Base-by-base conservation (phyloP, 2,329 filamentous ascomycete genomes). In the Diplocarpon rosae region DNA sequence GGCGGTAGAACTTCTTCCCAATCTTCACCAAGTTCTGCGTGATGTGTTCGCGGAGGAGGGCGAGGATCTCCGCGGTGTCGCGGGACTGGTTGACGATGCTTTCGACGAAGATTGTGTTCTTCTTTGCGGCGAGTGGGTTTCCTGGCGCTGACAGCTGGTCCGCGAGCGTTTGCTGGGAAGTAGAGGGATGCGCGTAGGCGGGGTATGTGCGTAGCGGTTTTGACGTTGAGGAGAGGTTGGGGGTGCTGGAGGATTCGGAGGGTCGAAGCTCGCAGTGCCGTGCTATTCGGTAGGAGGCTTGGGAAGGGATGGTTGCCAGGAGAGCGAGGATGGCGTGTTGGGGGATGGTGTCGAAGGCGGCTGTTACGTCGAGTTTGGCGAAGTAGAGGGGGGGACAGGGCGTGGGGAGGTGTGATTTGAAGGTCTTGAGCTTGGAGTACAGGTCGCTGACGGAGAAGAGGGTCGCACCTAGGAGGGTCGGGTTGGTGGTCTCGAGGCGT, bases 281-380 rank as follows among this genome's bases (percentile, higher is more conserved):
- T 7, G 73, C 72, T 38, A 93, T 72, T 7, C 73, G 71, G 59
- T 98, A 98, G 16, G 68, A 66, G 2, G 71, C 63, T 46, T 83
- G 67, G 11, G 66, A 67, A 51, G 63, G 76, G 52, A 74, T 77
- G 42, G 59, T 79, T 46, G 52, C 63, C 51, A 93, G 73, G 20
- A 96, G 68, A 17, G 69, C 61, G 29, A 95, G 59, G 14, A 96
- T 69, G 1, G 78, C 76, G 20, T 73, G 65, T 61, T 96, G 92
- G 0, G 92, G 92, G 36, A 98, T 95, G 0, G 85, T 95, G 63
- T 98, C 92, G 61, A 95, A 98, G 55, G 90, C 94, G 2, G 86
- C 79, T 60, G 85, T 77, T 15, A 98, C 89, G 59, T 98, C 92
- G 11, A 94, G 70, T 61, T 98, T 98, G 48, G 81, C 89, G 64